phyloP scores from a whole-genome alignment of 768 basidiomycete genomes.

The Russula abietina region DNA sequence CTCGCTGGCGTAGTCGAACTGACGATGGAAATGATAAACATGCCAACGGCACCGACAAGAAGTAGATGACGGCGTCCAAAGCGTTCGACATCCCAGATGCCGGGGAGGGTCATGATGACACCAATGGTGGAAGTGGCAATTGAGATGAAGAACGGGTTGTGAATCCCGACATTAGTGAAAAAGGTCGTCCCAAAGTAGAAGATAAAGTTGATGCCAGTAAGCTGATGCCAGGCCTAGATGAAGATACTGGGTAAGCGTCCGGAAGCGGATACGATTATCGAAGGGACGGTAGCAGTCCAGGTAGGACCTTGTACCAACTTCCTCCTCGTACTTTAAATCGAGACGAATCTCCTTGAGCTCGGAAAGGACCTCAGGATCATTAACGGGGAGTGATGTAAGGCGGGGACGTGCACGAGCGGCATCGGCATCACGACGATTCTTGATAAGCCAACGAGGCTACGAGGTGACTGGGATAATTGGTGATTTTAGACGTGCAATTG shows the following conservation, averaged over 20 bases:
- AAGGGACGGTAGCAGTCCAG: constrained; percentile 50
- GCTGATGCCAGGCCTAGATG: too few relatives aligned
- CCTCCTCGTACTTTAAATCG: constrained; percentile 58
- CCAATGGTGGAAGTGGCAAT: constrained; percentile 74
- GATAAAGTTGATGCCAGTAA: too few relatives aligned
- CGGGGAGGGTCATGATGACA: constrained; percentile 70
- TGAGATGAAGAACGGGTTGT: constrained; percentile 47
- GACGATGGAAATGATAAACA: constrained; percentile 75
- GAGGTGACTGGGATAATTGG: constrained; percentile 53
- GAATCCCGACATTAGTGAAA: constrained; percentile 42
- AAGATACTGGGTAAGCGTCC: too few relatives aligned
- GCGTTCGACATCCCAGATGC: constrained; percentile 75
- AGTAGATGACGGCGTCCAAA: too few relatives aligned
- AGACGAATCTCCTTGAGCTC: constrained; percentile 49
- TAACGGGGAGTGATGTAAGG: constrained; percentile 49
- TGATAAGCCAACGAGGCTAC: constrained; percentile 75
- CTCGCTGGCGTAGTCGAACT: constrained; percentile 43
- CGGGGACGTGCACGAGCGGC: constrained; percentile 58
- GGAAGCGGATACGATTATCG: constrained; percentile 43
- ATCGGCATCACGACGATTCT: constrained; percentile 52
- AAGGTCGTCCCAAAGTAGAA: too few relatives aligned
- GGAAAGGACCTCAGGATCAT: constrained; percentile 48
- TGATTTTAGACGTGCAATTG: background rate
- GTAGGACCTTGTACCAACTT: constrained; percentile 56
- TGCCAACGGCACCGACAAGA: constrained; percentile 73